Percentiles rank a stretch among this genome's conserved stretches.
These are phyloP conservation scores for Tremellales sp. DNA, from an alignment of 1,284 basidiomycete genomes.

Conservation along the genomic window DNA sequence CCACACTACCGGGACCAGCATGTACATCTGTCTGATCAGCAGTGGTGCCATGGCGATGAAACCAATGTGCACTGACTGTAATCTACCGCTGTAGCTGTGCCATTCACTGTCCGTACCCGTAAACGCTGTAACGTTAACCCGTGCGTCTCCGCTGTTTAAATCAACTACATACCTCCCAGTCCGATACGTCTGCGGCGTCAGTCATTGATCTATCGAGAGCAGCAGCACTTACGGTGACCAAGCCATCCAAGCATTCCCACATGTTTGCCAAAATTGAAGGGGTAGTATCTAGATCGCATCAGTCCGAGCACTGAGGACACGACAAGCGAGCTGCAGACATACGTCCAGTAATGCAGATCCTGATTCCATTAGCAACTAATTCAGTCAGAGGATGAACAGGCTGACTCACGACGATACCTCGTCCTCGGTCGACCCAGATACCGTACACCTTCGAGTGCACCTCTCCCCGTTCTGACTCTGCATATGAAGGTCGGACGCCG, in stretches of 20 bases:
- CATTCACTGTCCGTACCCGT: constrained; percentile 39
- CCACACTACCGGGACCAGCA: not conserved
- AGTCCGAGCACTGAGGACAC: not conserved
- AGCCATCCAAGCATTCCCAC: constrained; percentile 38
- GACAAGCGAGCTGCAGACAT: constrained; percentile 1
- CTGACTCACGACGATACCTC: constrained; percentile 38
- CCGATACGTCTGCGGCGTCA: constrained; percentile 36
- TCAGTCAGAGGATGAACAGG: not conserved
- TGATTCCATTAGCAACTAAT: constrained; percentile 7
- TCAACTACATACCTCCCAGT: constrained; percentile 44
- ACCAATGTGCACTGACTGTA: constrained; percentile 28
- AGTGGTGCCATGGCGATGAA: not conserved
- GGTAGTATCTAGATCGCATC: constrained; percentile 34
- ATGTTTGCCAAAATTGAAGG: constrained; percentile 45
- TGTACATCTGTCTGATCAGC: not conserved
- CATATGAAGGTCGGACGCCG: constrained; percentile 16
- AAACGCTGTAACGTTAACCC: constrained; percentile 30
- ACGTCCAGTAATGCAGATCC: constrained; percentile 46
- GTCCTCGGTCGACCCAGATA: constrained; percentile 40
- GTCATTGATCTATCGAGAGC: not conserved
- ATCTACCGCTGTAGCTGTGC: constrained; percentile 36
- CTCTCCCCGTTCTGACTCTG: not conserved
- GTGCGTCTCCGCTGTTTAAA: no score
- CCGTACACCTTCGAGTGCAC: constrained; percentile 41
- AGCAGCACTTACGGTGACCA: constrained; percentile 37